A percentile compares a stretch with the other conserved stretches of the same genome.
These are phyloP conservation scores for Plasmodium adleri DNA, from an alignment of 169 alveolate species.

Conservation along the genomic window DNA sequence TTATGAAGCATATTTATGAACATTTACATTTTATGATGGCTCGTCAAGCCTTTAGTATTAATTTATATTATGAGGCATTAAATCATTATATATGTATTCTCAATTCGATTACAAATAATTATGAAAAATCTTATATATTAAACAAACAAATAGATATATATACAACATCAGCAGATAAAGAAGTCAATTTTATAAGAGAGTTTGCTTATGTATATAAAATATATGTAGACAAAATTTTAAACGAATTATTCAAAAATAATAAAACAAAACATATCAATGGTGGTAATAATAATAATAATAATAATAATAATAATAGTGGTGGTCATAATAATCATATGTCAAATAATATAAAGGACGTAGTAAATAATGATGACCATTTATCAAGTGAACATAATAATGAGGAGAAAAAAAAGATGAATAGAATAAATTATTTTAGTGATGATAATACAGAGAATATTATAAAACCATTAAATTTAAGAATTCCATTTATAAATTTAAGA, in stretches of 20 bases:
- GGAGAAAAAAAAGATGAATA: constrained; percentile 6
- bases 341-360: neutral
- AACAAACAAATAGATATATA: constrained; percentile 39
- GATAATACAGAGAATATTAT: constrained; percentile 16
- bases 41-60: constrained; percentile 78
- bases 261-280: neutral
- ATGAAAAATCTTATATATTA: constrained; percentile 52
- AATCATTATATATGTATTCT: constrained; percentile 74
- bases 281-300: neutral
- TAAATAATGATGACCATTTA: neutral
- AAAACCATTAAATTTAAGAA: constrained; percentile 34
- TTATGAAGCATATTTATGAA: constrained; percentile 78
- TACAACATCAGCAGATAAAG: constrained; percentile 35
- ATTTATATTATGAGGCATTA: constrained; percentile 67
- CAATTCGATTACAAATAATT: constrained; percentile 55
- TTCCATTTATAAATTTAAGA: constrained; percentile 34
- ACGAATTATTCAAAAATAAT: neutral
- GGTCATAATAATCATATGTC: too few species aligned
- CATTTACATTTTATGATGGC: constrained; percentile 83
- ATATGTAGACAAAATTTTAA: constrained; percentile 54
- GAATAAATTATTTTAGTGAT: constrained; percentile 25
- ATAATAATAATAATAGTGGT: neutral
- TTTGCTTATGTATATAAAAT: constrained; percentile 68
- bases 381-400: neutral
- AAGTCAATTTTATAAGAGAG: constrained; percentile 54